Base-by-base conservation (phyloP, 2,329 filamentous ascomycete species). In the Microsporum audouinii region DNA sequence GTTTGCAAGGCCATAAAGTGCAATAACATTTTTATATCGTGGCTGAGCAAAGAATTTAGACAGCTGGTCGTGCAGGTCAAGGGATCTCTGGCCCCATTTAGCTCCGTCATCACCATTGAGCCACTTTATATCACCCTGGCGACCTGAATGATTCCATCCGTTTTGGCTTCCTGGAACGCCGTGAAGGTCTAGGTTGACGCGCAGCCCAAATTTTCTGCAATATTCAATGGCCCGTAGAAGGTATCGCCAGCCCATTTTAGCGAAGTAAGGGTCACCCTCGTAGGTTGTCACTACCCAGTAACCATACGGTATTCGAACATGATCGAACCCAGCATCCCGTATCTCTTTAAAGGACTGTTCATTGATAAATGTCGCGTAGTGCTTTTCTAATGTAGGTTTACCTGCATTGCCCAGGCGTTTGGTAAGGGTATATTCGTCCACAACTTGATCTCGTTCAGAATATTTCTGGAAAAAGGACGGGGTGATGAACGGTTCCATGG, bases 131-230 rank as follows among this genome's bases (percentile, higher is more conserved):
- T 75, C 63, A 0, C 94, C 92, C 71, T 88, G 86, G 7, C 85
- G 84, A 0, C 94, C 94, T 67, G 89, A 95, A 73, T 99, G 94
- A 68, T 96, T 96, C 92, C 92, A 97, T 1, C 94, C 94, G 69
- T 99, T 99, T 71, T 97, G 94, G 63, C 88, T 92, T 0, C 94
- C 94, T 0, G 92, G 92, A 0, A 94, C 79, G n/a, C 82, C 91
- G 75, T 99, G 94, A 3, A 96, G 77, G 72, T 99, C 94, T 2
- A 99, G 83, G 65, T 97, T 97, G 45, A 99, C 85, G 1, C 94
- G 87, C 3, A 99, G 78, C 0, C 94, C 94, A 72, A 96, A 88
- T 70, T 95, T 91, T 31, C 94, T 87, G 51, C 88, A 89, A 82
- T 89, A 99, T 73, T 99, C 94, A 66, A 99, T 96, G 7, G 82